Conservation (phyloP, 352 stramenopile species). For the Pythium biforme region DNA sequence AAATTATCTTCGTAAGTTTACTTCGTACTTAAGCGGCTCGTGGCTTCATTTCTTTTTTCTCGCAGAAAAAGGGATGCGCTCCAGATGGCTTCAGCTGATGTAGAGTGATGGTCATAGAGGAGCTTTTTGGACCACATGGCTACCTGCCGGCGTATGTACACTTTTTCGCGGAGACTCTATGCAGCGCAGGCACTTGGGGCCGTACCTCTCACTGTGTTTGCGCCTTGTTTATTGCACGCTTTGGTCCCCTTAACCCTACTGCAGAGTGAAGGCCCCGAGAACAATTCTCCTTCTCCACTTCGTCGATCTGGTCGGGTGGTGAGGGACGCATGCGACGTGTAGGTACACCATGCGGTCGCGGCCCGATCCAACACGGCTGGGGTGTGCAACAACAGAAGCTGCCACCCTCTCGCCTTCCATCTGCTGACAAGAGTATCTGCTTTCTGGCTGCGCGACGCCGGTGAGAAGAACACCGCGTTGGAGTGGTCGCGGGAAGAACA, state of each 20-base stretch:
- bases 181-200: neutral
- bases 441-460: neutral
- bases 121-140: constrained; percentile 7
- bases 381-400: constrained; percentile 1
- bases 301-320: neutral
- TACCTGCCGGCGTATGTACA: constrained; percentile 17
- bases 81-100: constrained; percentile 2
- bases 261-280: neutral
- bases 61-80: neutral
- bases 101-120: constrained; percentile 1
- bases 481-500: neutral
- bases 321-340: constrained; percentile 7
- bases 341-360: neutral
- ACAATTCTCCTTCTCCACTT: constrained; percentile 6
- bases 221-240: neutral
- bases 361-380: neutral
- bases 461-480: neutral
- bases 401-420: constrained; percentile 4
- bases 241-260: neutral
- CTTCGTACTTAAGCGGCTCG: neutral
- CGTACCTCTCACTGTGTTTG: neutral
- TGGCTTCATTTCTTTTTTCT: constrained; percentile 3
- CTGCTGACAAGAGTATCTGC: neutral
- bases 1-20: neutral
- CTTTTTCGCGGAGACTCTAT: constrained; percentile 11